Evolutionary conservation across 257 asterid species (phyloP).

Genomic region (Scutellaria barbata): DNA sequence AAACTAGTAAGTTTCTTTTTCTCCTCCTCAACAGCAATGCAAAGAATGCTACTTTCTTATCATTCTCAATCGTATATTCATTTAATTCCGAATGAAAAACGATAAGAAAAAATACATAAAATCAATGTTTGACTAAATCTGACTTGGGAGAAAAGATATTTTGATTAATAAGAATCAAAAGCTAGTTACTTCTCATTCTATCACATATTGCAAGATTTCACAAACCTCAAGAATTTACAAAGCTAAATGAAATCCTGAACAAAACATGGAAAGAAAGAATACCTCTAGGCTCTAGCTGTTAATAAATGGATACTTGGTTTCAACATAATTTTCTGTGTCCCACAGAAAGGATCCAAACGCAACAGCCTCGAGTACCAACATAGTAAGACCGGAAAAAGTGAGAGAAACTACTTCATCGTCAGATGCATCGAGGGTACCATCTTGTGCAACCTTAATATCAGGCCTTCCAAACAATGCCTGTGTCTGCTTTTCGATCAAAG

Average conservation of each 20-base stretch:
- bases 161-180: background rate
- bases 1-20: no score
- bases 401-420: constrained; percentile 70
- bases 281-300: constrained; percentile 57
- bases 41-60: no score
- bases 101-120: background rate
- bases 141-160: background rate
- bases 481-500: constrained; percentile 87
- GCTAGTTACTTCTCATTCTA: constrained; percentile 2
- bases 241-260: constrained; percentile 24
- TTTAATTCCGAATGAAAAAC: no score
- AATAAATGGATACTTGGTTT: constrained; percentile 68
- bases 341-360: constrained; percentile 88
- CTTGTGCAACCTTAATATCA: constrained; percentile 65
- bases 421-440: constrained; percentile 69
- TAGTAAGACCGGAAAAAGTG: constrained; percentile 72
- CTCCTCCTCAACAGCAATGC: no score
- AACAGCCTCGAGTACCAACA: constrained; percentile 89
- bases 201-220: constrained; percentile 18
- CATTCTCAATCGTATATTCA: no score
- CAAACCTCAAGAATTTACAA: constrained; percentile 29
- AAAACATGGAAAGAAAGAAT: constrained; percentile 12
- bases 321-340: constrained; percentile 81
- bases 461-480: constrained; percentile 92
- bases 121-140: background rate